phyloP scores from a whole-genome alignment of 768 basidiomycete genomes.

The Phallus indusiatus region DNA sequence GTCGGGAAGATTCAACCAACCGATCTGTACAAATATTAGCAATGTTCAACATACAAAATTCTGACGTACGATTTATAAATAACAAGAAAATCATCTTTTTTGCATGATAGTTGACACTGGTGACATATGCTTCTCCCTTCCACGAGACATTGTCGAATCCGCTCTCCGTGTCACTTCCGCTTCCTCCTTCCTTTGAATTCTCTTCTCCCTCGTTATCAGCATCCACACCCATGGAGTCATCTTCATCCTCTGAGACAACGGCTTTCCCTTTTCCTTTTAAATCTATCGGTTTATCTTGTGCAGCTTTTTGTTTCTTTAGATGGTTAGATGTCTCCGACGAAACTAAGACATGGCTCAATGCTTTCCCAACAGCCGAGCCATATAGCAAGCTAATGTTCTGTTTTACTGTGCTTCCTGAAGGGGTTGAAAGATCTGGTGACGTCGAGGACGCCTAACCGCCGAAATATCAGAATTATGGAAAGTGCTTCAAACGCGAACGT shows the following conservation, averaged over 20 bases:
- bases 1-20: conserved; percentile 77
- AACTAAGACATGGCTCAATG: conserved; percentile 38
- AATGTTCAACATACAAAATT: neutral
- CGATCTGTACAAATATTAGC: conserved; percentile 48
- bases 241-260: conserved; percentile 20
- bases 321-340: conserved; percentile 20
- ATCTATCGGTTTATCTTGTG: neutral
- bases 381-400: conserved; percentile 77
- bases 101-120: conserved; percentile 80
- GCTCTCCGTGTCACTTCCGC: conserved; percentile 25
- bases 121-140: conserved; percentile 67
- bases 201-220: conserved; percentile 20
- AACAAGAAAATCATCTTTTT: conserved; percentile 80
- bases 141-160: conserved; percentile 40
- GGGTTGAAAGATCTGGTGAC: conserved; percentile 74
- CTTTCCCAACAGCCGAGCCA: conserved; percentile 69
- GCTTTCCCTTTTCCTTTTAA: conserved; percentile 5
- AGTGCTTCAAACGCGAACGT: neutral
- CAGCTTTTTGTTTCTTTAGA: neutral
- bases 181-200: conserved; percentile 14
- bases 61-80: conserved; percentile 84
- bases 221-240: conserved; percentile 7
- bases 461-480: neutral
- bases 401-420: conserved; percentile 50
- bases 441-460: conserved; percentile 52